Percentiles rank a stretch among this genome's conserved stretches.
These are phyloP conservation scores for Symmetrospora coprosmae DNA, from an alignment of 768 basidiomycete species.

Conservation along the genomic window DNA sequence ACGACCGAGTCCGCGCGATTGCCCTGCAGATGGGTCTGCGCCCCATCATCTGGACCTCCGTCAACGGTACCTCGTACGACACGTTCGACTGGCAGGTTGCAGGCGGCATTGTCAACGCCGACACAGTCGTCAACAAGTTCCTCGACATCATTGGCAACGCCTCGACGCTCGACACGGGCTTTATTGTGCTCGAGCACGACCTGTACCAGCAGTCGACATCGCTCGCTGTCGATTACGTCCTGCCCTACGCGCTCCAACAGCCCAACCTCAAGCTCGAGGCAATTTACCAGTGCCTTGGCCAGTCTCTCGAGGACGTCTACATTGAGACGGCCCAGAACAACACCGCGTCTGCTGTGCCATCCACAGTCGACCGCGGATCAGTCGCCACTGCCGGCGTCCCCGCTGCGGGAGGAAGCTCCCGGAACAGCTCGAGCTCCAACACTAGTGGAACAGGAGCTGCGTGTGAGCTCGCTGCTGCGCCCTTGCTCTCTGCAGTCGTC, in stretches of 20 bases:
- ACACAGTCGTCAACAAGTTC: constrained; percentile 55
- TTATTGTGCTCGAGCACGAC: constrained; percentile 62
- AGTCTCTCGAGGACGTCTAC: constrained; percentile 52
- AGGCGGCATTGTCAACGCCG: constrained; percentile 47
- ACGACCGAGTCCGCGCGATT: constrained; percentile 70
- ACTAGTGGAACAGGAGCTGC: constrained; percentile 7
- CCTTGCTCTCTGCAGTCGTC: background rate
- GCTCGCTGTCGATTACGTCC: constrained; percentile 69
- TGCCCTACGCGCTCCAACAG: constrained; percentile 58
- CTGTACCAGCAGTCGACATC: constrained; percentile 73
- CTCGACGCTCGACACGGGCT: constrained; percentile 51
- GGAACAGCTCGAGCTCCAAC: too few species aligned
- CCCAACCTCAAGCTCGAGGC: constrained; percentile 59
- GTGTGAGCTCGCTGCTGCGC: background rate
- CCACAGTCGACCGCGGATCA: constrained; percentile 1
- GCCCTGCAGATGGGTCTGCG: constrained; percentile 64
- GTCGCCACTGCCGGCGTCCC: background rate
- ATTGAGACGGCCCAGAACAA: constrained; percentile 65
- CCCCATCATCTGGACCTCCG: constrained; percentile 78
- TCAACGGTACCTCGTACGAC: constrained; percentile 52
- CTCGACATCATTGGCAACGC: constrained; percentile 53
- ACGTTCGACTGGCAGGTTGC: constrained; percentile 71
- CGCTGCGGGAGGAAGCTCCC: background rate
- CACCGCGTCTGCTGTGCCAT: constrained; percentile 19
- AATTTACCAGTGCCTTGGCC: constrained; percentile 55